phyloP scores from a whole-genome alignment of 805 yeast genomes.

The Candida xiaguanensis region DNA sequence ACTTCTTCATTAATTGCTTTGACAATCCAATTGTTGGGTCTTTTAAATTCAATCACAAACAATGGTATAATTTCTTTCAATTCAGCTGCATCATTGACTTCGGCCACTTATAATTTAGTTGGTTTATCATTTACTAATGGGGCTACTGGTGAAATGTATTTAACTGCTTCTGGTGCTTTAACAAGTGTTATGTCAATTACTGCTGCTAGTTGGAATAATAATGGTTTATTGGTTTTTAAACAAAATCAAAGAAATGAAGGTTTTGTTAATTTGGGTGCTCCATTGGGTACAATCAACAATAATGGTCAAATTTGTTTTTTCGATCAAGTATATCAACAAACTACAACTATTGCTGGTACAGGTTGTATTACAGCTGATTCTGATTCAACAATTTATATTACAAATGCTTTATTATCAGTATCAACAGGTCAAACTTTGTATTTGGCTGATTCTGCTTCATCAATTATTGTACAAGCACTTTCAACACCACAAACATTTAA shows the following conservation, averaged over 20 bases:
- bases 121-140: conserved; percentile 16
- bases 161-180: conserved; percentile 19
- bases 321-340: conserved; percentile 19
- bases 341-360: conserved; percentile 17
- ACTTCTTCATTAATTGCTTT: conserved; percentile 9
- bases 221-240: conserved; percentile 17
- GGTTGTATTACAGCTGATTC: conserved; percentile 21
- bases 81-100: conserved; percentile 14
- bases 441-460: conserved; percentile 16
- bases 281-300: conserved; percentile 16
- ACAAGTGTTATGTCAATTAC: conserved; percentile 13
- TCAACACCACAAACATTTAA: conserved; percentile 15
- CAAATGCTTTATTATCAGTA: conserved; percentile 14
- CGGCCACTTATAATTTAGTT: conserved; percentile 17
- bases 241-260: conserved; percentile 12
- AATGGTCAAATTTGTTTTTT: conserved; percentile 26
- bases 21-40: conserved; percentile 14
- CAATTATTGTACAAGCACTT: conserved; percentile 15
- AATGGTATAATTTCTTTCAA: conserved; percentile 23
- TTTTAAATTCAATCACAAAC: conserved; percentile 11
- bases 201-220: conserved; percentile 15
- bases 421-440: conserved; percentile 15
- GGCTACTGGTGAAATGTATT: conserved; percentile 20
- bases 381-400: conserved; percentile 13
- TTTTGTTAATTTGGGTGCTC: conserved; percentile 15